A percentile compares a stretch with the other conserved stretches of the same genome.
phyloP scores from a whole-genome alignment of 352 stramenopile genomes.

The Globisporangium iwayamae region DNA sequence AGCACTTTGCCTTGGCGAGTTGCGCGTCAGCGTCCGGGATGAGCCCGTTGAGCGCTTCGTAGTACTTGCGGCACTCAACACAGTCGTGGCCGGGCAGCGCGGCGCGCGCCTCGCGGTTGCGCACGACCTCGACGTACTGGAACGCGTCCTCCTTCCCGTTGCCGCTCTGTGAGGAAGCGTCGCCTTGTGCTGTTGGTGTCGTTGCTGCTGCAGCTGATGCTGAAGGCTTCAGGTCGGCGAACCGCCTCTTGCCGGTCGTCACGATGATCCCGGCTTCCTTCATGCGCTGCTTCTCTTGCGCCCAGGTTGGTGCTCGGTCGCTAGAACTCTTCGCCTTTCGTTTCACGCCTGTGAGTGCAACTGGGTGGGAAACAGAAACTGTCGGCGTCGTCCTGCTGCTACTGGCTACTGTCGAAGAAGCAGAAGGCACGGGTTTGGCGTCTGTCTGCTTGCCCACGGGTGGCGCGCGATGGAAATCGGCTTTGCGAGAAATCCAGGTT shows the following conservation, averaged over 20 bases:
- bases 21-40: conserved; percentile 28
- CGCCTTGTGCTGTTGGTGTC: not conserved
- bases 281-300: conserved; percentile 36
- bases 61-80: conserved; percentile 76
- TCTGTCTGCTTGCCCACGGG: not conserved
- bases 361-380: not conserved
- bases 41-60: conserved; percentile 55
- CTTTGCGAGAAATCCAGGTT: conserved; percentile 11
- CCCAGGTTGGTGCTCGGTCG: conserved; percentile 29
- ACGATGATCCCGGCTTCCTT: not conserved
- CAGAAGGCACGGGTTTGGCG: not conserved
- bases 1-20: conserved; percentile 56
- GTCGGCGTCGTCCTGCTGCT: not conserved
- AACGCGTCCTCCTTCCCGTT: conserved; percentile 25
- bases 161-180: conserved; percentile 3
- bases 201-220: not conserved
- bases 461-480: conserved; percentile 6
- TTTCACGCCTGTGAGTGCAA: not conserved
- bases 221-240: not conserved
- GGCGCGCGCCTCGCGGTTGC: conserved; percentile 60
- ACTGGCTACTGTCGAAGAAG: not conserved
- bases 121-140: conserved; percentile 74
- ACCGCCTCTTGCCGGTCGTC: not conserved
- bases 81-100: conserved; percentile 64
- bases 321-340: conserved; percentile 1